Evolutionary conservation across 306 rosid genomes (phyloP), one percentile per base, ranked within the genome.

Genomic region (Quercus variabilis): DNA sequence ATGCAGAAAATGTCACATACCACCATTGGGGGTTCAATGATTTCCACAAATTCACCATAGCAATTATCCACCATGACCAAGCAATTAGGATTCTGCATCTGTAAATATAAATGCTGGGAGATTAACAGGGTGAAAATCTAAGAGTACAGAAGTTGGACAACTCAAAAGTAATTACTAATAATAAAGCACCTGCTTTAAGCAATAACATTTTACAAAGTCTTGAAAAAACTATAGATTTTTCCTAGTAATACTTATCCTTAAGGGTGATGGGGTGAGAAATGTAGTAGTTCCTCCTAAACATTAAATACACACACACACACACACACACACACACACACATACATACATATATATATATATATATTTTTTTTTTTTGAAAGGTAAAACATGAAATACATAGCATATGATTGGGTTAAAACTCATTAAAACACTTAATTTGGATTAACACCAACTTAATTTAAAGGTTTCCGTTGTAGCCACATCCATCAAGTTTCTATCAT

Each of bases 31-130:
- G 99, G 99, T 82, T 94, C 99, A 76, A 86, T 80, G 77, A 82
- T 81, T 85, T 94, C 99, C 81, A 92, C 99, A 87, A 94, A 92
- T 85, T 94, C 97, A 14, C 97, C 99, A 80, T 92, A 94, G 78
- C 99, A 94, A 81, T 92, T 94, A 84, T 94, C 99, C 81, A 94
- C 97, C 99, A 94, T 88, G 77, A 94, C 92, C 79, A 82, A 85
- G 80, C 99, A 94, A 71, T 86, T 85, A 46, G 99, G 90, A 60
- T 90, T 92, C 89, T 92, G 99, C 91, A 55, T 76, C 99, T 94
- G 92, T 25, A 73, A 52, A 83, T 55, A 35, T 9, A 68, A 74
- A 20, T 12, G 8, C 72, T 26, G 21, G 33, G 55, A 76, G 38
- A 52, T 38, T 6, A 26, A 55, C 28, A 65, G 14, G 46, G 69